phyloP scores from a whole-genome alignment of 2,329 filamentous ascomycete genomes.

The Fusarium secorum region DNA sequence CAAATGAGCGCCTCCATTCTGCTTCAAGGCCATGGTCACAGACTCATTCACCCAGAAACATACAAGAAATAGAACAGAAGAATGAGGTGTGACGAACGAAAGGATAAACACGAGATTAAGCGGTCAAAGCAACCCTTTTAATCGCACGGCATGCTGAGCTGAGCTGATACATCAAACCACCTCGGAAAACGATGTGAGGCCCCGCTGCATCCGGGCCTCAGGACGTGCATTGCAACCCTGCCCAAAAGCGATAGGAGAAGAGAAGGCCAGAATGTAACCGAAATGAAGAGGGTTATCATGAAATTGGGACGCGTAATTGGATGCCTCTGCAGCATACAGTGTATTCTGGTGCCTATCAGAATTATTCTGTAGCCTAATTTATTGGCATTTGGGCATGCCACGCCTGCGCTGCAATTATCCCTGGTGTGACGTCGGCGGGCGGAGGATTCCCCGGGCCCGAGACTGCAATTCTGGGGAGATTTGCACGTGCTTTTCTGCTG shows the following conservation, averaged over 20 bases:
- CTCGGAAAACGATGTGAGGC: constrained; percentile 9
- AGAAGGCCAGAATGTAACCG: background rate
- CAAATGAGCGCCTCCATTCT: constrained; percentile 34
- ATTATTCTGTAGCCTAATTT: constrained; percentile 9
- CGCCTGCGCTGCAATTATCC: background rate
- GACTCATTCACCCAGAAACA: background rate
- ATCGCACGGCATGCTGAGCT: background rate
- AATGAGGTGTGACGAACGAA: background rate
- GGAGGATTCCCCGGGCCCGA: background rate
- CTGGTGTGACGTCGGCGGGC: background rate
- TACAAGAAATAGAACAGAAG: background rate
- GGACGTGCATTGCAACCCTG: constrained; percentile 1
- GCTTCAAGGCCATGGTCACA: constrained; percentile 23
- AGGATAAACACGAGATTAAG: constrained; percentile 5
- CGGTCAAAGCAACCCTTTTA: constrained; percentile 26
- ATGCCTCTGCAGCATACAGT: background rate
- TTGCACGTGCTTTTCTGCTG: background rate
- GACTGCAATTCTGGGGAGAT: too few relatives aligned
- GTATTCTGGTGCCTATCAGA: constrained; percentile 1
- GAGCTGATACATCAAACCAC: constrained; percentile 27
- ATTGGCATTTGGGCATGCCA: constrained; percentile 28
- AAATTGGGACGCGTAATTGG: constrained; percentile 14
- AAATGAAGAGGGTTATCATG: background rate
- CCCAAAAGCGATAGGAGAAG: background rate
- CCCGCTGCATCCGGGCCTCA: constrained; percentile 24